phyloP scores from a whole-genome alignment of 768 basidiomycete species.

The Pleurotus cornucopiae region DNA sequence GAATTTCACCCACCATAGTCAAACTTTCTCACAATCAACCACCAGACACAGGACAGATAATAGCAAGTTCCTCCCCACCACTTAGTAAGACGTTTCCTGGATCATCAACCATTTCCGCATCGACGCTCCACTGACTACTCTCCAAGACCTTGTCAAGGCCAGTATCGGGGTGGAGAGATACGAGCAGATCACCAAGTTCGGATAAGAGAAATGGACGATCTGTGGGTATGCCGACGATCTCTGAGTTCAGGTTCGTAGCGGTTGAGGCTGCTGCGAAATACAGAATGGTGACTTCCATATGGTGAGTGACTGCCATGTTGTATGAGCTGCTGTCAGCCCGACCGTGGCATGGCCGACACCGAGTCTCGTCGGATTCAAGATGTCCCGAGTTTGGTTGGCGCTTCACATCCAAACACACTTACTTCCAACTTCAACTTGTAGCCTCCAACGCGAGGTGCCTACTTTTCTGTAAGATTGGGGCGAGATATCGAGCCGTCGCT shows the following conservation, averaged over 20 bases:
- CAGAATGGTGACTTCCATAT: constrained; percentile 38
- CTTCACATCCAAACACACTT: no score
- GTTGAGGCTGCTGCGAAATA: constrained; percentile 69
- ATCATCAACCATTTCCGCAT: constrained; percentile 75
- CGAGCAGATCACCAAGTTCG: constrained; percentile 45
- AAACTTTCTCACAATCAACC: constrained; percentile 38
- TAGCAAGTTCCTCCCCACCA: constrained; percentile 74
- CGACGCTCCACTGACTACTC: constrained; percentile 72
- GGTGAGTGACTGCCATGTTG: constrained; percentile 2
- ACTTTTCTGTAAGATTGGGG: no score
- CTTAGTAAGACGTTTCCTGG: constrained; percentile 41
- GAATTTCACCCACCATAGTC: background rate
- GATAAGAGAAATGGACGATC: constrained; percentile 41
- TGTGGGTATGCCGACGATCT: constrained; percentile 47
- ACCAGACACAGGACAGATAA: constrained; percentile 82
- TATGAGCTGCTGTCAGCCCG: background rate
- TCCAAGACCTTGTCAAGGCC: constrained; percentile 50
- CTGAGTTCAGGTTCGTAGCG: constrained; percentile 52
- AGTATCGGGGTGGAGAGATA: constrained; percentile 49
- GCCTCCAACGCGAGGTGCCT: no score
- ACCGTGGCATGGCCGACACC: no score
- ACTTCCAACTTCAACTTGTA: no score
- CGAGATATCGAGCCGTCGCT: no score
- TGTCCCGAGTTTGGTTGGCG: no score
- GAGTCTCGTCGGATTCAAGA: no score